phyloP scores from a whole-genome alignment of 129 eudicot species.

The Chrysanthemum lavandulifolium region DNA sequence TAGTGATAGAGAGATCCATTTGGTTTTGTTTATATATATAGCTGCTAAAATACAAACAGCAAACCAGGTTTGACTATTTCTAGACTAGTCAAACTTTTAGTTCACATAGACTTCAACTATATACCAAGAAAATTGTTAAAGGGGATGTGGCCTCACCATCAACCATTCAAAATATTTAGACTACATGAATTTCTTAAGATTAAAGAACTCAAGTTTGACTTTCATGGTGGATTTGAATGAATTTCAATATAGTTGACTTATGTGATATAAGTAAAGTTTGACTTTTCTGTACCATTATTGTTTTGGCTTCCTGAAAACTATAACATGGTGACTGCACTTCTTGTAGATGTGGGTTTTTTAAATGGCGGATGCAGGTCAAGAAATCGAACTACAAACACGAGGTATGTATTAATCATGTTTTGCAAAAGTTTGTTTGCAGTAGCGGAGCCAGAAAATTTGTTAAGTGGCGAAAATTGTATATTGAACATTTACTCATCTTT shows the following conservation, averaged over 20 bases:
- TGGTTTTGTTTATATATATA: neutral
- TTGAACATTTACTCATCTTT: neutral
- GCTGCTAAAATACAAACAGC: conserved; percentile 7
- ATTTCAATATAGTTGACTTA: conserved; percentile 17
- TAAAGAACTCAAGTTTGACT: conserved; percentile 30
- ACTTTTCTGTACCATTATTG: neutral
- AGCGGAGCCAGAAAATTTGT: neutral
- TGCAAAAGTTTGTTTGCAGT: neutral
- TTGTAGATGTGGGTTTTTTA: neutral
- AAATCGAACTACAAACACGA: conserved; percentile 32
- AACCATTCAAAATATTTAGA: neutral
- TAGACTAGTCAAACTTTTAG: conserved; percentile 22
- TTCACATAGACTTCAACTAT: conserved; percentile 6
- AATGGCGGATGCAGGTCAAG: conserved; percentile 43
- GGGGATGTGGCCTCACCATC: conserved; percentile 2
- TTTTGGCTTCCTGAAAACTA: conserved; percentile 7
- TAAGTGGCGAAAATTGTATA: neutral
- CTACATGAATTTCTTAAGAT: conserved; percentile 4
- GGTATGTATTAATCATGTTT: conserved; percentile 23
- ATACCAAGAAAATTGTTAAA: conserved; percentile 1
- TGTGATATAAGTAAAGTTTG: conserved; percentile 7
- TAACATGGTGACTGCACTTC: neutral
- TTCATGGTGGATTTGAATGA: conserved; percentile 14
- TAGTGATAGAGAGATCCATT: neutral
- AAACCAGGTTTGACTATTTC: conserved; percentile 23